Evolutionary conservation across 345 rosid species (phyloP).

Genomic region (Camelina sativa): DNA sequence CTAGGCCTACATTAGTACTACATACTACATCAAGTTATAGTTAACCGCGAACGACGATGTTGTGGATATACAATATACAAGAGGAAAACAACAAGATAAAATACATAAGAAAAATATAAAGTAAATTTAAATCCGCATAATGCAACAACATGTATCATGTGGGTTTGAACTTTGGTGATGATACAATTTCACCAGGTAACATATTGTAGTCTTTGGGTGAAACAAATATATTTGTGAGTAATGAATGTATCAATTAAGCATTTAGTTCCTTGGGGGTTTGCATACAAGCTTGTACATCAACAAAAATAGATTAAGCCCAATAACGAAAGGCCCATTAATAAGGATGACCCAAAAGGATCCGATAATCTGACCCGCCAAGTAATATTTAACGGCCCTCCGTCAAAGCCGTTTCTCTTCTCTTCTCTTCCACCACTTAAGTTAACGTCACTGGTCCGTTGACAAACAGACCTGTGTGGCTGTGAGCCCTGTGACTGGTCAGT

Average conservation of each 20-base stretch:
- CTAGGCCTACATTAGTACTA: background rate
- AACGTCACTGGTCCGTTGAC: conserved; percentile 28
- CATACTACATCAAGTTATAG: background rate
- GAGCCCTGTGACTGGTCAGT: conserved; percentile 19
- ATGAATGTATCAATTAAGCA: no score
- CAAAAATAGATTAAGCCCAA: background rate
- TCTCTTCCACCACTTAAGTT: no score
- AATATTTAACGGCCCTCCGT: conserved; percentile 17
- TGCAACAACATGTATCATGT: no score
- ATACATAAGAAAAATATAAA: no score
- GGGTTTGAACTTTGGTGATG: no score
- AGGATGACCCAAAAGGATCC: background rate
- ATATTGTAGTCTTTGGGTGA: no score
- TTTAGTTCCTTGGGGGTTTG: no score
- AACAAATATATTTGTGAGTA: no score
- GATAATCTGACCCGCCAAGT: background rate
- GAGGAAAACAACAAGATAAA: no score
- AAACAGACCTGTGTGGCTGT: background rate
- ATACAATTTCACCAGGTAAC: no score
- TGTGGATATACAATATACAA: no score
- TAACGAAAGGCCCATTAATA: background rate
- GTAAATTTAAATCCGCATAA: no score
- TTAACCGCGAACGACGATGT: background rate
- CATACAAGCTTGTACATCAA: background rate
- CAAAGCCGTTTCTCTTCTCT: conserved; percentile 6